These are phyloP conservation scores for Pestalotiopsis sp. DNA, from an alignment of 2,329 filamentous ascomycete species.

Conservation along the genomic window DNA sequence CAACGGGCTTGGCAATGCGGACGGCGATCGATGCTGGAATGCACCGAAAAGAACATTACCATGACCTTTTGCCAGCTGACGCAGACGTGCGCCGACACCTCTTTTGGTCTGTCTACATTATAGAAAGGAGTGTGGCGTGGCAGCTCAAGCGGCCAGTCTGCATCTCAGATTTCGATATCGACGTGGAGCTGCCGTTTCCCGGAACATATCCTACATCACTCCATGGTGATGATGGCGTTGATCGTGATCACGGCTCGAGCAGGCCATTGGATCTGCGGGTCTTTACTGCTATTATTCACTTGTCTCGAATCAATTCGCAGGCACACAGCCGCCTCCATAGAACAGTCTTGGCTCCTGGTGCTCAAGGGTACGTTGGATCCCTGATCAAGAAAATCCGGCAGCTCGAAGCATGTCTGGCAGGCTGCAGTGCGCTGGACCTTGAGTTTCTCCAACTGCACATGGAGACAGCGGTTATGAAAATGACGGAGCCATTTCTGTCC, in stretches of 20 bases:
- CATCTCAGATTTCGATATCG: neutral
- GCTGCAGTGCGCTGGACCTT: neutral
- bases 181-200: neutral
- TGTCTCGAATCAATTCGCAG: neutral
- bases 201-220: neutral
- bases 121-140: neutral
- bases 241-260: neutral
- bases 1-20: neutral
- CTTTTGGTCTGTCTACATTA: neutral
- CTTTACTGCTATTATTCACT: neutral
- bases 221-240: neutral
- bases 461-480: neutral
- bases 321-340: neutral
- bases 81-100: neutral
- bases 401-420: neutral
- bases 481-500: neutral
- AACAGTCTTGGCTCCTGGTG: neutral
- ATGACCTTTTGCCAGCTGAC: neutral
- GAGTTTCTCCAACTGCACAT: neutral
- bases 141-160: neutral
- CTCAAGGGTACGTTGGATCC: neutral
- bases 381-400: neutral
- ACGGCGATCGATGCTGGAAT: neutral
- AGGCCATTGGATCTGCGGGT: neutral
- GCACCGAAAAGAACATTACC: neutral